Evolutionary conservation across 2,329 filamentous ascomycete genomes (phyloP), one percentile per base, ranked within the genome.

Genomic region (Boeremia exigua): DNA sequence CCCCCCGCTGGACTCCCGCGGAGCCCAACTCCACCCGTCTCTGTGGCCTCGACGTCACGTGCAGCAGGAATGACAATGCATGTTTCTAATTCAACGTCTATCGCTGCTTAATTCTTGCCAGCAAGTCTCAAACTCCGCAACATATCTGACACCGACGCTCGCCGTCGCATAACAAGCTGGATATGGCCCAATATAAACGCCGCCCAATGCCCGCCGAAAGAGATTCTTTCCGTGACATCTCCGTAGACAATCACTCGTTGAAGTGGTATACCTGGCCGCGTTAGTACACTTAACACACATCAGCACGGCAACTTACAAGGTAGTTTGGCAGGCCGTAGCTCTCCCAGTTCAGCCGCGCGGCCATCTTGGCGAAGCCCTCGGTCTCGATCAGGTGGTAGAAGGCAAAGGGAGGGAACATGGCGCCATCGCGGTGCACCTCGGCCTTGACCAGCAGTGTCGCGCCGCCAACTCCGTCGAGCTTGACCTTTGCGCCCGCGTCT

Each of bases 351-450:
- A 99, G 77, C 62, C 95, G 83, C 74, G 86, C 89, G 11, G 93
- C 93, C 95, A 99, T 99, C 79, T 94, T 96, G 15, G 95, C 93
- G 71, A 99, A 99, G 0, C 95, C 95, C 72, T 99, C 95, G 0
- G 95, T 98, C 81, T 99, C 95, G 58, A 99, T 96, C 58, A 99
- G 82, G 76, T 99, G 90, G 74, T 97, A 98, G 73, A 99, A 99
- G 3, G 94, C 79, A 73, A 99, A 99, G 0, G 95, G 86, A 15
- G 95, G 95, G 79, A 99, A 99, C 94, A 98, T 99, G 73, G 95
- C 94, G 17, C 95, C 95, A 71, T 99, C 95, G 25, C 95, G 87
- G 75, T 99, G 95, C 23, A 99, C 95, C 56, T 98, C 93, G 1
- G 93, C 95, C 80, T 96, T 97, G 57, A 99, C 95, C 69, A 99